Conservation (phyloP, 1,284 basidiomycete species). For the Ustilago curta region DNA sequence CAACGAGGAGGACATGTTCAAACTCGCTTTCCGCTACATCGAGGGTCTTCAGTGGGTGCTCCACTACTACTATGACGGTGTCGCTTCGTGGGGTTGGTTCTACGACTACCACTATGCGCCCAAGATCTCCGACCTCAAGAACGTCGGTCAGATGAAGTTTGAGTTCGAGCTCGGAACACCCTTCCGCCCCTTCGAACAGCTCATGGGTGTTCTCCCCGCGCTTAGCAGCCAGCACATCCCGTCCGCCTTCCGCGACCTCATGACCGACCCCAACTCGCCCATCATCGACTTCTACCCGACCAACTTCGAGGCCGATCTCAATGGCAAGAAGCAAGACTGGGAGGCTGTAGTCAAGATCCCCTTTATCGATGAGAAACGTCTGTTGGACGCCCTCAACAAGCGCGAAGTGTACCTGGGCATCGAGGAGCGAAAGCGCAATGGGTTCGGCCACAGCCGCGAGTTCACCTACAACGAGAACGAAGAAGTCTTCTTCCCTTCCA, state of each 20-base stretch:
- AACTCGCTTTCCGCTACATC: slow-evolving; percentile 76
- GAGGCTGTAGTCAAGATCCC: slow-evolving; percentile 99
- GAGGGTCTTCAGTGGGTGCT: slow-evolving; percentile 99
- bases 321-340: slow-evolving; percentile 99
- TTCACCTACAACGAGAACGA: slow-evolving; percentile 77
- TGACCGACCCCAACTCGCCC: slow-evolving; percentile 85
- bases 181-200: slow-evolving; percentile 93
- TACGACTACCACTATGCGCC: slow-evolving; percentile 95
- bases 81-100: slow-evolving; percentile 98
- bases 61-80: slow-evolving; percentile 97
- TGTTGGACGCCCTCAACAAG: slow-evolving; percentile 78
- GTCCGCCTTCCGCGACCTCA: slow-evolving; percentile 86
- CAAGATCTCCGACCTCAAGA: slow-evolving; percentile 79
- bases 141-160: slow-evolving; percentile 83
- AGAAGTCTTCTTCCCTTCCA: slow-evolving; percentile 83
- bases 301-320: slow-evolving; percentile 91
- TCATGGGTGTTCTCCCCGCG: slow-evolving; percentile 96
- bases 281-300: slow-evolving; percentile 95
- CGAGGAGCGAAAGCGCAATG: slow-evolving; percentile 84
- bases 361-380: slow-evolving; percentile 87
- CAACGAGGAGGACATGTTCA: slow-evolving; percentile 72
- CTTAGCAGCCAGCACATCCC: slow-evolving; percentile 91
- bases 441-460: slow-evolving; percentile 81
- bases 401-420: slow-evolving; percentile 81
- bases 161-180: slow-evolving; percentile 87